Percentiles rank a stretch among this genome's conserved stretches.
Conservation (phyloP, 768 basidiomycete genomes). For the Podaxis mareebaensis region DNA sequence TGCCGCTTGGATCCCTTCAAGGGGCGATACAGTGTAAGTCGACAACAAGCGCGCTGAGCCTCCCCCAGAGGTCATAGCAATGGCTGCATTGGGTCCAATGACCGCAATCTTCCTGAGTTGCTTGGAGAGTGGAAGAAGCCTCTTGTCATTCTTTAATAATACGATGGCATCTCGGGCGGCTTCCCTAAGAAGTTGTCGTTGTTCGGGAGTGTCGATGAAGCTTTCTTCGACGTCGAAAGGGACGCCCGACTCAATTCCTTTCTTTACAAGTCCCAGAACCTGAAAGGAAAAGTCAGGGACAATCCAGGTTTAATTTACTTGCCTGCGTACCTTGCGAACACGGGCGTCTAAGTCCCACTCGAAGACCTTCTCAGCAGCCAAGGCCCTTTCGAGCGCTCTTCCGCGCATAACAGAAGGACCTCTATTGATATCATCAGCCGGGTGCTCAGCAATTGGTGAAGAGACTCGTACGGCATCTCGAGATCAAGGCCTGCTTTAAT, state of each 20-base stretch:
- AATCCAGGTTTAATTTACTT: neutral
- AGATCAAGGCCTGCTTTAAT: constrained; percentile 66
- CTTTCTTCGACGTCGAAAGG: constrained; percentile 55
- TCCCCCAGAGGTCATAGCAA: constrained; percentile 54
- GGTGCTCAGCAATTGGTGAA: constrained; percentile 22
- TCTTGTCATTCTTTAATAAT: constrained; percentile 58
- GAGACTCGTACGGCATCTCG: constrained; percentile 55
- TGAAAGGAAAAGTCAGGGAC: constrained; percentile 19
- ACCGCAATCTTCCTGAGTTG: constrained; percentile 49
- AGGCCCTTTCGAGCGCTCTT: constrained; percentile 39
- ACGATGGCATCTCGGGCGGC: constrained; percentile 58
- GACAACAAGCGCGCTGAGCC: constrained; percentile 56
- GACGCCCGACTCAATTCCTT: constrained; percentile 51
- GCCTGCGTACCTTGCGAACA: constrained; percentile 30
- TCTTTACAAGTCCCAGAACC: constrained; percentile 50
- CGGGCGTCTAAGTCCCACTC: constrained; percentile 41
- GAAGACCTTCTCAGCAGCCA: constrained; percentile 44
- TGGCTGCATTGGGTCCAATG: constrained; percentile 63
- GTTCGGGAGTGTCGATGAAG: constrained; percentile 44
- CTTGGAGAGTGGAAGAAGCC: constrained; percentile 48
- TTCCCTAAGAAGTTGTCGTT: constrained; percentile 47
- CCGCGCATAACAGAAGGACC: constrained; percentile 53
- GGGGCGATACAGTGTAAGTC: constrained; percentile 56
- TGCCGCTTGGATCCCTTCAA: constrained; percentile 50
- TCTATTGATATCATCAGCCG: constrained; percentile 37